These are phyloP conservation scores for Brasilioporus rufonigricans DNA, from an alignment of 768 basidiomycete species.

Conservation along the genomic window DNA sequence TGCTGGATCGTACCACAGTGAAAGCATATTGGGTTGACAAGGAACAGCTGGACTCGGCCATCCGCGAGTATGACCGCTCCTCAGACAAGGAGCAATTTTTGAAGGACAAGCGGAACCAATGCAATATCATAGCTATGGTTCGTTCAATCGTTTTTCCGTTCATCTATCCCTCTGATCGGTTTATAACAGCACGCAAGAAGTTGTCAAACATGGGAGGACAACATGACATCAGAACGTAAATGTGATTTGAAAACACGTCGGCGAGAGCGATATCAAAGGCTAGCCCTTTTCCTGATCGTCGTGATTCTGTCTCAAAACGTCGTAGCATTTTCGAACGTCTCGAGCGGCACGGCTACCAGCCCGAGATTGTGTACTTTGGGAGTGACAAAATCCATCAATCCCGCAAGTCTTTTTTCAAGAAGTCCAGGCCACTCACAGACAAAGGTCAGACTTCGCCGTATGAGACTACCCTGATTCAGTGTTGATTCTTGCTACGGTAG, in stretches of 20 bases:
- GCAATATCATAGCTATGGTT: not conserved
- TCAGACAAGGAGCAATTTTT: not conserved
- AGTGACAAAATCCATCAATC: not conserved
- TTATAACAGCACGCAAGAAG: not conserved
- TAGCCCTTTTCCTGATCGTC: not conserved
- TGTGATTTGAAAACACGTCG: not conserved
- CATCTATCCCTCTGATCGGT: not conserved
- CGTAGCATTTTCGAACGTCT: slow-evolving; percentile 14
- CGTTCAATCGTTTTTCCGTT: not conserved
- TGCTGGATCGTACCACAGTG: not conserved
- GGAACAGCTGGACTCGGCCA: not conserved
- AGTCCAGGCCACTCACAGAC: slow-evolving; percentile 6
- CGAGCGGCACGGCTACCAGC: not conserved
- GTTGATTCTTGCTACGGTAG: not conserved
- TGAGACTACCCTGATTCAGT: not conserved
- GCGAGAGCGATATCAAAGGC: not conserved
- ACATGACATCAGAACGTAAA: not conserved
- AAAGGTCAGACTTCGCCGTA: not conserved
- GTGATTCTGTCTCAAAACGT: not conserved
- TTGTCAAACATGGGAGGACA: not conserved
- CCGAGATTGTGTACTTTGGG: slow-evolving; percentile 3
- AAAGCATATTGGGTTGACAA: not conserved
- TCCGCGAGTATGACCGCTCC: not conserved
- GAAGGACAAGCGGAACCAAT: not conserved
- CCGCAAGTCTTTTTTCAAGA: slow-evolving; percentile 3